Evolutionary conservation across 2,329 filamentous ascomycete species (phyloP).

Genomic region (Bipolaris sorokiniana): DNA sequence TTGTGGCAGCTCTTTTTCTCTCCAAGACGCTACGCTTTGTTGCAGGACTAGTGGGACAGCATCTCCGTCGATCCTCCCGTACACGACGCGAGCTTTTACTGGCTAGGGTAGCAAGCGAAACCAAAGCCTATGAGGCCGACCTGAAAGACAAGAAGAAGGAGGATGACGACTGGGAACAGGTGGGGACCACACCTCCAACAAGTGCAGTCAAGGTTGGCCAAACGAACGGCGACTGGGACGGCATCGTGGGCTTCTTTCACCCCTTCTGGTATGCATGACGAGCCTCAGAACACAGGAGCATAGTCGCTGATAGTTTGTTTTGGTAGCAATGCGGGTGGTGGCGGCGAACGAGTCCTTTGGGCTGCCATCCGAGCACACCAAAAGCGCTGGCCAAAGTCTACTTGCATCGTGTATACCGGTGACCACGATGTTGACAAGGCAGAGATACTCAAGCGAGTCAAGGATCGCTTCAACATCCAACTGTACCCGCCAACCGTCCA

Average conservation of each 20-base stretch:
- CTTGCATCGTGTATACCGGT: constrained; percentile 93
- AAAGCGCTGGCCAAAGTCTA: constrained; percentile 82
- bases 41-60: constrained; percentile 37
- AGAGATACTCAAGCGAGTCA: constrained; percentile 76
- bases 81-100: constrained; percentile 44
- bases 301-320: constrained; percentile 23
- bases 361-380: constrained; percentile 92
- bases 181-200: constrained; percentile 61
- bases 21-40: constrained; percentile 36
- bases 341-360: constrained; percentile 95
- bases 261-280: constrained; percentile 78
- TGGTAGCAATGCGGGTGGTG: constrained; percentile 86
- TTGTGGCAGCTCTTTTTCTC: constrained; percentile 33
- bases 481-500: constrained; percentile 81
- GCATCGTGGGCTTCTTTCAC: constrained; percentile 94
- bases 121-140: constrained; percentile 31
- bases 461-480: constrained; percentile 87
- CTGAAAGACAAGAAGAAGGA: constrained; percentile 38
- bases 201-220: constrained; percentile 53
- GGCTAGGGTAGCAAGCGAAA: constrained; percentile 41
- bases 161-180: constrained; percentile 74
- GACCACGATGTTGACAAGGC: constrained; percentile 87
- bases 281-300: background rate
- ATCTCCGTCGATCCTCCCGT: constrained; percentile 41
- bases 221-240: constrained; percentile 71